Percentiles rank a stretch among this genome's conserved stretches.
Conservation (phyloP, 441 rosid genomes). For the Adansonia madagascariensis region DNA sequence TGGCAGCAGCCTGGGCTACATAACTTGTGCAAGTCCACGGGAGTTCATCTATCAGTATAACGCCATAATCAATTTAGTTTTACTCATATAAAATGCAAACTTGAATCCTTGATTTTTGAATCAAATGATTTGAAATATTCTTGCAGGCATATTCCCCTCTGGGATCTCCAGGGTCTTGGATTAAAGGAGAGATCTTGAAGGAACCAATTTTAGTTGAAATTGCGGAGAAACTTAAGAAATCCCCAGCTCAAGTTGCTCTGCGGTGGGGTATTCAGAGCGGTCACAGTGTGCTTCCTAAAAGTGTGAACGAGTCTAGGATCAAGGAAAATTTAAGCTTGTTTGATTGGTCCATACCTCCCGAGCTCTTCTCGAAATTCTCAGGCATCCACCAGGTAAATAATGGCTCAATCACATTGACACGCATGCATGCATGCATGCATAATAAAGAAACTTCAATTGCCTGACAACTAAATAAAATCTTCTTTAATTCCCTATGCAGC, state of each 20-base stretch:
- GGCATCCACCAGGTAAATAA: conserved; percentile 48
- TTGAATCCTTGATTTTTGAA: background rate
- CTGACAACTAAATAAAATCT: background rate
- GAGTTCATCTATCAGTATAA: conserved; percentile 55
- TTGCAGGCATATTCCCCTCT: conserved; percentile 54
- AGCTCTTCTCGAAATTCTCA: conserved; percentile 42
- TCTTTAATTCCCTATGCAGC: conserved; percentile 38
- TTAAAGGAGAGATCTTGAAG: conserved; percentile 51
- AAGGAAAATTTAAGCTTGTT: conserved; percentile 50
- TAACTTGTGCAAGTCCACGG: conserved; percentile 54
- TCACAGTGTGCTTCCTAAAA: conserved; percentile 60
- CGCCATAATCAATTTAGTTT: background rate
- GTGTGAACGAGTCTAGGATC: conserved; percentile 50
- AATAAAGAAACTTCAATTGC: background rate
- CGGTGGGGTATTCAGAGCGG: conserved; percentile 60
- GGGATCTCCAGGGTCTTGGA: conserved; percentile 59
- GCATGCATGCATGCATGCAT: conserved; percentile 8
- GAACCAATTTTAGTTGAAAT: conserved; percentile 45
- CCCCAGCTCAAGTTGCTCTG: conserved; percentile 58
- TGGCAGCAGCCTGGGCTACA: conserved; percentile 64
- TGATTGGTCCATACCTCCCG: conserved; percentile 55
- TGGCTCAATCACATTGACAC: background rate
- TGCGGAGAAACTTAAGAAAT: conserved; percentile 48
- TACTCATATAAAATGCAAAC: background rate
- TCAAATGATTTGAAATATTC: background rate